Evolutionary conservation across 1,139 yeast genomes (phyloP), one percentile per base, ranked within the genome.

Genomic region (Kodamaea ohmeri): DNA sequence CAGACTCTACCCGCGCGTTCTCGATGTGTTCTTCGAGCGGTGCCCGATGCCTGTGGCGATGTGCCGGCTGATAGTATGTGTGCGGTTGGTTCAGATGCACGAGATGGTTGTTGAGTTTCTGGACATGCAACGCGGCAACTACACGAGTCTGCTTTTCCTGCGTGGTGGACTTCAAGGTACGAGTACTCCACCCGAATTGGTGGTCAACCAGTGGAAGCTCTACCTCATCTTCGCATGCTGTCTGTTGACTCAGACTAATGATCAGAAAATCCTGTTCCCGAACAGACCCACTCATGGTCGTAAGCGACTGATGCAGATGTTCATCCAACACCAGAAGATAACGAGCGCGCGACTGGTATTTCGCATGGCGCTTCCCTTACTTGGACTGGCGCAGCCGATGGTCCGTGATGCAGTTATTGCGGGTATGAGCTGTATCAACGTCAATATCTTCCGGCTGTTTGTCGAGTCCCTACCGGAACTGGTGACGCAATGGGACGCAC

Each of bases 11-110:
- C 97, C 97, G 1, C 76, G 74, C 33, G 64, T 94, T 4, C 64
- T 92, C 34, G 80, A 76, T 30, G 71, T 80, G 2, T 79, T 94
- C 45, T 89, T 87, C 49, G 88, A 81, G 43, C 74, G 72, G 38
- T 90, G 95, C 53, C 97, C 98, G 0, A 83, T 92, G 58, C 94
- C 96, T 0, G 89, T 92, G 55, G 98, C 97, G 0, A 70, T 92
- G 44, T 88, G 96, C 48, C 78, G 99, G 12, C 84, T 95, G n/a
- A 82, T 86, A 45, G 94, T 94, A 11, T 90, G 97, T 60, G 84
- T 86, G 9, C 63, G 97, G 36, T 62, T 94, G 44, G 95, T 90
- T 5, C 96, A 88, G 51, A 79, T 92, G 74, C 95, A 90, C 56
- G 96, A 88, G 50, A 76, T 79, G 13, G 76, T 90, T 7, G 68